A percentile compares a stretch with the other conserved stretches of the same genome.
These are phyloP conservation scores for Saccharomyces hybrid DNA, from an alignment of 1,139 yeast species.

Conservation along the genomic window DNA sequence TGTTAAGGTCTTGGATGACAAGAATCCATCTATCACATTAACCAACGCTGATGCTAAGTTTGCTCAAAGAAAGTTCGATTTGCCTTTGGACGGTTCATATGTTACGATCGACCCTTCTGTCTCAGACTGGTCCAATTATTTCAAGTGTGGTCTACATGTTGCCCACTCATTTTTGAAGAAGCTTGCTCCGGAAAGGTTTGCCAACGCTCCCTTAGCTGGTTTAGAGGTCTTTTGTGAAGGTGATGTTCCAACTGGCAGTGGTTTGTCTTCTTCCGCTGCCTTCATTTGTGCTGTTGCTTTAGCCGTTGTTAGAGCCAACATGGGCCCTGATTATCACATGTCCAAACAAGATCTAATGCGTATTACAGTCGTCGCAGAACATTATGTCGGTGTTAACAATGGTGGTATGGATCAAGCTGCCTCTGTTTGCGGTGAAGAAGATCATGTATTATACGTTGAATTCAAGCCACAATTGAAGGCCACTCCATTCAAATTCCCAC, in stretches of 20 bases:
- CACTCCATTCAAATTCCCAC: conserved; percentile 49
- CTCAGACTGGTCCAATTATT: conserved; percentile 60
- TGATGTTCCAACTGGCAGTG: conserved; percentile 67
- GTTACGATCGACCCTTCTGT: conserved; percentile 44
- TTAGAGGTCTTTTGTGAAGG: conserved; percentile 54
- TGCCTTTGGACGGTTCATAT: conserved; percentile 39
- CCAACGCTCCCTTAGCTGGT: conserved; percentile 34
- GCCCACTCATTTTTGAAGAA: conserved; percentile 47
- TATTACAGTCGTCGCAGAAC: conserved; percentile 63
- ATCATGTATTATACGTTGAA: conserved; percentile 53
- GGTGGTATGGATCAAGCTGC: conserved; percentile 83
- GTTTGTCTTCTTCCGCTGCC: conserved; percentile 67
- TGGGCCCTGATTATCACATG: conserved; percentile 33
- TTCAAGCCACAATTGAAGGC: conserved; percentile 56
- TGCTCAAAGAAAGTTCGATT: conserved; percentile 35
- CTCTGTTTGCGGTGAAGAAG: conserved; percentile 56
- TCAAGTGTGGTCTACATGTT: conserved; percentile 58
- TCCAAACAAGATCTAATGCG: conserved; percentile 49
- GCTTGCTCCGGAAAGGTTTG: conserved; percentile 27
- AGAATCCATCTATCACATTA: conserved; percentile 34
- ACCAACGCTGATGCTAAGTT: conserved; percentile 41
- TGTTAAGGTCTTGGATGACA: conserved; percentile 33
- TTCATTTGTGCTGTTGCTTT: conserved; percentile 61
- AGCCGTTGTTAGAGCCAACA: conserved; percentile 51
- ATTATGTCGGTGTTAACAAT: conserved; percentile 64